Percentiles rank a stretch among this genome's conserved stretches.
Evolutionary conservation across 768 basidiomycete species (phyloP).

Genomic region (Artomyces pyxidatus): DNA sequence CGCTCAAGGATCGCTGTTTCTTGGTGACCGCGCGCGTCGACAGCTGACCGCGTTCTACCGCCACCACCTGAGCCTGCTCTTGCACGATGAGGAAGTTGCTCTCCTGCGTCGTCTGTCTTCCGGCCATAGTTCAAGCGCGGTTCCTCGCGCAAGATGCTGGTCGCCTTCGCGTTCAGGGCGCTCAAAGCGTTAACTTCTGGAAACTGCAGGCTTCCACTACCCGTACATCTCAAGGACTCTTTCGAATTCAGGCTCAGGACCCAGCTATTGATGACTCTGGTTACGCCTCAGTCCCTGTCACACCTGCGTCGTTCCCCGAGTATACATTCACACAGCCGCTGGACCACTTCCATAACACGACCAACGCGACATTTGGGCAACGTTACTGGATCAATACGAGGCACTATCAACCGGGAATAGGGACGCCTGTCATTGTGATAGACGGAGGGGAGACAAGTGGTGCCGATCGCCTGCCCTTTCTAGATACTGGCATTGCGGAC

Average conservation of each 20-base stretch:
- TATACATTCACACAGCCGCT: conserved; percentile 79
- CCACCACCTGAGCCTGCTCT: too few species aligned
- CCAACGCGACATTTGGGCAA: conserved; percentile 65
- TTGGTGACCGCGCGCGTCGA: too few species aligned
- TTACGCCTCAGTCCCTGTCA: background rate
- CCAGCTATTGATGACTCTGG: background rate
- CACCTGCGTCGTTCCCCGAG: conserved; percentile 38
- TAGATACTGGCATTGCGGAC: conserved; percentile 61
- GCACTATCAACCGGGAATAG: conserved; percentile 61
- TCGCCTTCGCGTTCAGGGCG: conserved; percentile 22
- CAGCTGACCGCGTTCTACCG: too few species aligned
- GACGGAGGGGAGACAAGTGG: conserved; percentile 94
- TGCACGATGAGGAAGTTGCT: too few species aligned
- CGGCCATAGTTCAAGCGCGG: too few species aligned
- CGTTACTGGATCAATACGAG: conserved; percentile 89
- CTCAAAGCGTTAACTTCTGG: conserved; percentile 65
- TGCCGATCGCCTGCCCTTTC: conserved; percentile 44
- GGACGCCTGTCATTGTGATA: conserved; percentile 81
- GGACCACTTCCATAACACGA: conserved; percentile 62
- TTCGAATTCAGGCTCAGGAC: too few species aligned
- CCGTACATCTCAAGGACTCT: too few species aligned
- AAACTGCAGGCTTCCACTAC: conserved; percentile 26
- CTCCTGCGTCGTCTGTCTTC: too few species aligned
- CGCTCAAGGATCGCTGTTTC: too few species aligned
- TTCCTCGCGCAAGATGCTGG: too few species aligned